These are phyloP conservation scores for Rhodamnia argentea DNA, from an alignment of 345 rosid genomes.

Conservation along the genomic window DNA sequence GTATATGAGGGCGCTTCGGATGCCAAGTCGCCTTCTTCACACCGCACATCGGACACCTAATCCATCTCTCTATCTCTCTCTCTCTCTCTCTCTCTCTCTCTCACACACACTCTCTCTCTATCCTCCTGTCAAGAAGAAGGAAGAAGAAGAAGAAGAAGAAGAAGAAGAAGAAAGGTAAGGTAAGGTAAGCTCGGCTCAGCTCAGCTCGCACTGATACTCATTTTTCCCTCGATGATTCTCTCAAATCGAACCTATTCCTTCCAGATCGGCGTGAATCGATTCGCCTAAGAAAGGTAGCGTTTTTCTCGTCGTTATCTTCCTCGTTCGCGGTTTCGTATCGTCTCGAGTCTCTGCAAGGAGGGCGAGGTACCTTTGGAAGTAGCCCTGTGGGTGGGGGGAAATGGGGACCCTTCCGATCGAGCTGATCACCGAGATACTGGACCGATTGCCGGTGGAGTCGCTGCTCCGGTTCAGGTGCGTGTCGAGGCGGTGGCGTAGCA, in stretches of 20 bases:
- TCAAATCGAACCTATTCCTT: background rate
- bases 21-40: background rate
- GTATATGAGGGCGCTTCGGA: too few species aligned
- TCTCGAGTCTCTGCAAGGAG: too few species aligned
- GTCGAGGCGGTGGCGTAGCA: constrained; percentile 7
- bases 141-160: background rate
- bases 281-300: background rate
- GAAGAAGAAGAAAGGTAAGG: background rate
- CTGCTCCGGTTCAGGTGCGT: constrained; percentile 28
- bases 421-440: constrained; percentile 6
- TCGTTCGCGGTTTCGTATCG: background rate
- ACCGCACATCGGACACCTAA: background rate
- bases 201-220: background rate
- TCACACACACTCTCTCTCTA: fast-evolving
- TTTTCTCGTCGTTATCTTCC: background rate
- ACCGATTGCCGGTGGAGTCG: constrained; percentile 10
- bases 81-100: fast-evolving
- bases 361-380: background rate
- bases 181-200: background rate
- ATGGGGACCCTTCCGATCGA: constrained; percentile 1
- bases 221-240: background rate
- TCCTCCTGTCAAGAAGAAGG: background rate
- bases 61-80: background rate
- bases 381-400: background rate
- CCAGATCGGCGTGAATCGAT: background rate